These are phyloP conservation scores for Perilla frutescens DNA, from an alignment of 257 asterid genomes.

Conservation along the genomic window DNA sequence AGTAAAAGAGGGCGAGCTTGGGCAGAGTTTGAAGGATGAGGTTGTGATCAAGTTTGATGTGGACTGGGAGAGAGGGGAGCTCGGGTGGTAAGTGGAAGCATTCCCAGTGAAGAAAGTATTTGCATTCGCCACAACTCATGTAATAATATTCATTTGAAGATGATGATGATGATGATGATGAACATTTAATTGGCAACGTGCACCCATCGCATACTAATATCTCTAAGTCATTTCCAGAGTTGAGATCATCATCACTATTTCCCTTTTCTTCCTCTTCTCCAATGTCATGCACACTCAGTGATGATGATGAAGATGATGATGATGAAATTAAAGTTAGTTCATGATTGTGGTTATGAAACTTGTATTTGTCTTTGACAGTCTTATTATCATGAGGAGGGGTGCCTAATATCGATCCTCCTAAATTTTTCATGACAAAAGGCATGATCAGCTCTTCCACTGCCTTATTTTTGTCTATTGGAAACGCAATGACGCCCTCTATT, in stretches of 20 bases:
- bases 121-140: conserved; percentile 23
- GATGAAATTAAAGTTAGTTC: background rate
- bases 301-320: too few species aligned
- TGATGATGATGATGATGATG: too few species aligned
- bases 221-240: too few species aligned
- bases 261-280: too few species aligned
- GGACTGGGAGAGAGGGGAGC: background rate
- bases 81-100: conserved; percentile 19
- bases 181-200: background rate
- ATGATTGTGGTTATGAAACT: background rate
- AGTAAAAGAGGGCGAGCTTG: background rate
- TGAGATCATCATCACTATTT: too few species aligned
- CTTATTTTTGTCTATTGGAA: background rate
- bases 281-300: too few species aligned
- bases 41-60: background rate
- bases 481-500: background rate
- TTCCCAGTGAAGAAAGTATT: conserved; percentile 17
- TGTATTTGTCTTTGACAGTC: too few species aligned
- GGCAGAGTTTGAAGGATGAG: background rate
- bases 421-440: background rate
- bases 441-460: background rate
- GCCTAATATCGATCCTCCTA: too few species aligned
- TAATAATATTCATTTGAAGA: background rate
- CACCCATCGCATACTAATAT: conserved; percentile 14
- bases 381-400: too few species aligned